These are phyloP conservation scores for Clarireedia monteithiana DNA, from an alignment of 2,329 filamentous ascomycete species.

Conservation along the genomic window DNA sequence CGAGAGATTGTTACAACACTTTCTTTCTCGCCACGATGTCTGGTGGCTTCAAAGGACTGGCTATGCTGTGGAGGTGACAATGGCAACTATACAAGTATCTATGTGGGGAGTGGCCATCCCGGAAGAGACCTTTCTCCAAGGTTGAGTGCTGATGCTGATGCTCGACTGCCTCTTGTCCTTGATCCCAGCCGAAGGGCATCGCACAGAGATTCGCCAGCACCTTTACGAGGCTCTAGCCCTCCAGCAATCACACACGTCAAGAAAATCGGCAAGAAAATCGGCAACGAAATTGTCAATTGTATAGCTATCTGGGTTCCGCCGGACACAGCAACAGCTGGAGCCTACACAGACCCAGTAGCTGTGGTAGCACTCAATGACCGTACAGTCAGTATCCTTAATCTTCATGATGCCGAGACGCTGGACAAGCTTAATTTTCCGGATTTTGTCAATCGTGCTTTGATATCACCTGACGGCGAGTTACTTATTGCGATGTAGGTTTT, in stretches of 20 bases:
- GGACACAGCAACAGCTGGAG: constrained; percentile 27
- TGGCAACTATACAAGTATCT: constrained; percentile 61
- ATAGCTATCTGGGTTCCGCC: constrained; percentile 53
- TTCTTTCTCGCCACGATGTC: constrained; percentile 71
- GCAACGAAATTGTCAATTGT: constrained; percentile 57
- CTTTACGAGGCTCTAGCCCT: constrained; percentile 14
- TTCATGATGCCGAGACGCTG: constrained; percentile 60
- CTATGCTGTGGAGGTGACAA: constrained; percentile 83
- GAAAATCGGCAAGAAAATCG: constrained; percentile 48
- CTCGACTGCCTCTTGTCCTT: constrained; percentile 46
- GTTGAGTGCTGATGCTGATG: constrained; percentile 42
- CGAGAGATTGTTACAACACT: constrained; percentile 66
- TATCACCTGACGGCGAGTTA: constrained; percentile 79
- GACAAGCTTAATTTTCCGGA: constrained; percentile 69
- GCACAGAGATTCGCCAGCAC: constrained; percentile 9
- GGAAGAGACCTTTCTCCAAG: background rate
- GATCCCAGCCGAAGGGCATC: constrained; percentile 24
- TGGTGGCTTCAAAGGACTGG: constrained; percentile 81
- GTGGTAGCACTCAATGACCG: constrained; percentile 86
- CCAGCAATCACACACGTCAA: constrained; percentile 32
- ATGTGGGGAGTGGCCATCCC: constrained; percentile 17
- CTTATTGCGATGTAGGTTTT: constrained; percentile 65
- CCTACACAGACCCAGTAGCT: constrained; percentile 51
- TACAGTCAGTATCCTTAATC: constrained; percentile 74
- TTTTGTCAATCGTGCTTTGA: constrained; percentile 87